Evolutionary conservation across 2,329 filamentous ascomycete species (phyloP).

Genomic region (Sporothrix inflata): DNA sequence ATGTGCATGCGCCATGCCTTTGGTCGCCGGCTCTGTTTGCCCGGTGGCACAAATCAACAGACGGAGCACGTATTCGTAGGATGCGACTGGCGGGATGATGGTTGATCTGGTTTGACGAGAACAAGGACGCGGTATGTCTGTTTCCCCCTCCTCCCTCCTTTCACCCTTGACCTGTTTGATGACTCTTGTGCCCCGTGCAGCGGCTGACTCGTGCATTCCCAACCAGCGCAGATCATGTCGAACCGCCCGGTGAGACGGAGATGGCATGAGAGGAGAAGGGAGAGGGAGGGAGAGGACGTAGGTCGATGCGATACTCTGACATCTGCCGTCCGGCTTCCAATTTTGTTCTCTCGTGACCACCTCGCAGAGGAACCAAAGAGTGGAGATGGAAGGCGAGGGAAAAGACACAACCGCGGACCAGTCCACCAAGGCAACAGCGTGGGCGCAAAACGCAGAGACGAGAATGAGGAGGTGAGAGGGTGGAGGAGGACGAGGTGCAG

Average conservation of each 20-base stretch:
- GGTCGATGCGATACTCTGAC: neutral
- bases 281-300: neutral
- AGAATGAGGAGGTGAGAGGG: neutral
- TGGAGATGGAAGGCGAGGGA: neutral
- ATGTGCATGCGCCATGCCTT: neutral
- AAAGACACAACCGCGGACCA: neutral
- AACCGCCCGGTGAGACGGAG: neutral
- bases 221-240: neutral
- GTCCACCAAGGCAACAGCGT: constrained; percentile 4
- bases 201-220: constrained; percentile 4
- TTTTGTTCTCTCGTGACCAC: neutral
- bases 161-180: neutral
- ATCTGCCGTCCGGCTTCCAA: neutral
- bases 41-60: neutral
- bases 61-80: no score
- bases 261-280: neutral
- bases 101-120: neutral
- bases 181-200: neutral
- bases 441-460: neutral
- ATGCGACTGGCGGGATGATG: constrained; percentile 8
- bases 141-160: neutral
- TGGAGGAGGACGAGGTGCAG: neutral
- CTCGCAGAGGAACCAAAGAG: neutral
- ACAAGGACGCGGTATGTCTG: neutral
- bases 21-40: neutral